These are phyloP conservation scores for Venturia effusa DNA, from an alignment of 2,329 filamentous ascomycete species.

Conservation along the genomic window DNA sequence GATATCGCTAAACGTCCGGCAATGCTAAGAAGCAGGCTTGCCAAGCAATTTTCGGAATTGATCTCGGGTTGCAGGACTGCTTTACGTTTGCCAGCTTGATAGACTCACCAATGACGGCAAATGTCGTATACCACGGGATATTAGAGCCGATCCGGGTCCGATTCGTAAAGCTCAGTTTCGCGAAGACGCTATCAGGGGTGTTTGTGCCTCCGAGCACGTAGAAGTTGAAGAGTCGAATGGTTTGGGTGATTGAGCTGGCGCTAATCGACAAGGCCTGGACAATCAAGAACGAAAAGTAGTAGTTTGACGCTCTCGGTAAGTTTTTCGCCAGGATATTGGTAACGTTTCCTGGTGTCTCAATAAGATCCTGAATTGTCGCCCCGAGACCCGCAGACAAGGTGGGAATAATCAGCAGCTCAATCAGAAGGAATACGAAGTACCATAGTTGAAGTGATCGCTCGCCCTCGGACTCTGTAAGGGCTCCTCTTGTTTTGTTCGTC, in stretches of 20 bases:
- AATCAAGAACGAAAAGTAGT: constrained; percentile 98
- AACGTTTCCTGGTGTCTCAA: constrained; percentile 55
- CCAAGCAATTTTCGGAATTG: constrained; percentile 20
- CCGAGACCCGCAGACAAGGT: constrained; percentile 71
- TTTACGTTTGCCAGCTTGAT: background rate
- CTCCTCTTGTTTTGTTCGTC: constrained; percentile 58
- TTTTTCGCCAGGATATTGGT: constrained; percentile 64
- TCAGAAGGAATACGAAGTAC: constrained; percentile 89
- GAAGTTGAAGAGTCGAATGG: constrained; percentile 66
- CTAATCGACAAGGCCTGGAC: constrained; percentile 86
- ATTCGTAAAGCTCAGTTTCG: constrained; percentile 11
- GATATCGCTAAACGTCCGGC: background rate
- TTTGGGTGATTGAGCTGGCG: constrained; percentile 77
- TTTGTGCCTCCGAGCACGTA: constrained; percentile 58
- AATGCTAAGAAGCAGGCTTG: background rate
- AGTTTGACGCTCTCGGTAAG: constrained; percentile 79
- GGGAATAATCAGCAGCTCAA: constrained; percentile 89
- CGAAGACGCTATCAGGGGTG: constrained; percentile 11
- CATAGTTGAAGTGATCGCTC: constrained; percentile 77
- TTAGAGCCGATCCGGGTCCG: constrained; percentile 10
- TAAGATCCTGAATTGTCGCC: constrained; percentile 50
- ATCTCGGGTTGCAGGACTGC: background rate
- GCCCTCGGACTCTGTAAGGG: constrained; percentile 68
- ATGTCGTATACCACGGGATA: constrained; percentile 11
- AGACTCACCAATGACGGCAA: constrained; percentile 9